These are phyloP conservation scores for Tricholomella constricta DNA, from an alignment of 768 basidiomycete species.

Conservation along the genomic window DNA sequence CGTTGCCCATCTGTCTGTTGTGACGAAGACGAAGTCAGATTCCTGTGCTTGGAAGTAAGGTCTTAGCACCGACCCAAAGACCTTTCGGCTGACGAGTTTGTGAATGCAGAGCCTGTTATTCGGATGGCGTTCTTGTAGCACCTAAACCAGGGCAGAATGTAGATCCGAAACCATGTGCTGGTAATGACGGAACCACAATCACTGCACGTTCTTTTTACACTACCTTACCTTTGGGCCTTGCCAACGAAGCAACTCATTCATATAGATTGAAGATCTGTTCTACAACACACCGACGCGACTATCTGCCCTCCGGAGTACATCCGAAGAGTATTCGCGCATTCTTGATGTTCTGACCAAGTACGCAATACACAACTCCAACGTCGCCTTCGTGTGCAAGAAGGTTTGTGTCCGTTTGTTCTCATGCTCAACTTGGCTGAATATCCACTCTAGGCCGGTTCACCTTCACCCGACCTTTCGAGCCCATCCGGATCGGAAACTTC, in stretches of 20 bases:
- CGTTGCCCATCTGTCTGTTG: constrained; percentile 83
- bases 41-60: constrained; percentile 92
- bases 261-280: constrained; percentile 96
- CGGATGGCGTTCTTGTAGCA: constrained; percentile 73
- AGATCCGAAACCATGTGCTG: constrained; percentile 89
- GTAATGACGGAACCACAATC: constrained; percentile 92
- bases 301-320: constrained; percentile 77
- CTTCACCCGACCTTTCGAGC: constrained; percentile 80
- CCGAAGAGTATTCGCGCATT: constrained; percentile 92
- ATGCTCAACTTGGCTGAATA: not conserved
- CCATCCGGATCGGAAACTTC: constrained; percentile 63
- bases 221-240: not conserved
- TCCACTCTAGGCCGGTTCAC: constrained; percentile 61
- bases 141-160: constrained; percentile 68
- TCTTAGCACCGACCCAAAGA: not conserved
- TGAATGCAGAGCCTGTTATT: constrained; percentile 69
- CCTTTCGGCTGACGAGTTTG: constrained; percentile 1
- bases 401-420: constrained; percentile 36
- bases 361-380: constrained; percentile 88
- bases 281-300: constrained; percentile 90
- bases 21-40: constrained; percentile 87
- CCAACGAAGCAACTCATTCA: constrained; percentile 33
- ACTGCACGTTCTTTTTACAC: constrained; percentile 50
- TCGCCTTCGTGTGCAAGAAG: constrained; percentile 93
- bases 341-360: constrained; percentile 92